These are phyloP conservation scores for Penicillium occitanis DNA, from an alignment of 2,329 filamentous ascomycete species.

Conservation along the genomic window DNA sequence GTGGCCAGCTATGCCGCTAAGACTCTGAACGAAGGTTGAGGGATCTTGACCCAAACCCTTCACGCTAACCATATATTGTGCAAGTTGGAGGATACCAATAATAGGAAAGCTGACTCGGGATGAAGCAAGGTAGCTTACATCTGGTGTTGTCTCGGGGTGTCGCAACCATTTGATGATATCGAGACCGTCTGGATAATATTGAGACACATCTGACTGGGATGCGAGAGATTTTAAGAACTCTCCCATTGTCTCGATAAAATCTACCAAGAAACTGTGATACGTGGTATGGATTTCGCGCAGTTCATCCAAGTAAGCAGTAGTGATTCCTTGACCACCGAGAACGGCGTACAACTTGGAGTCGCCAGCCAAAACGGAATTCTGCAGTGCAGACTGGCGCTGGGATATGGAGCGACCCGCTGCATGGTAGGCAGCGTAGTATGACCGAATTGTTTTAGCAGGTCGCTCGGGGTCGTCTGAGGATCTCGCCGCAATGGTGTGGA, in stretches of 20 bases:
- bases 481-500: neutral
- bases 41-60: slow-evolving; percentile 86
- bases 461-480: neutral
- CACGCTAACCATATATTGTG: slow-evolving; percentile 92
- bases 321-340: neutral
- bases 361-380: neutral
- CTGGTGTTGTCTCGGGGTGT: slow-evolving; percentile 82
- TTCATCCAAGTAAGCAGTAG: neutral
- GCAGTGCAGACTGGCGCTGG: neutral
- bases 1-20: slow-evolving; percentile 2
- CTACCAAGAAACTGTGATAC: neutral
- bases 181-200: slow-evolving; percentile 87
- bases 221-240: neutral
- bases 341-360: neutral
- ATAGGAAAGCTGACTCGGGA: slow-evolving; percentile 93
- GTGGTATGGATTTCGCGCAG: neutral
- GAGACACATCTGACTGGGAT: slow-evolving; percentile 40
- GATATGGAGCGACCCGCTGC: neutral
- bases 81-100: slow-evolving; percentile 92
- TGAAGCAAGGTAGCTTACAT: slow-evolving; percentile 89
- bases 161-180: slow-evolving; percentile 93
- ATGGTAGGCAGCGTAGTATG: neutral
- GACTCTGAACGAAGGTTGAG: slow-evolving; percentile 66
- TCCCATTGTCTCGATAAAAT: neutral
- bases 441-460: neutral